Percentiles rank a stretch among this genome's conserved stretches.
These are phyloP conservation scores for Gossypium schwendimanii DNA, from an alignment of 441 rosid species.

Conservation along the genomic window DNA sequence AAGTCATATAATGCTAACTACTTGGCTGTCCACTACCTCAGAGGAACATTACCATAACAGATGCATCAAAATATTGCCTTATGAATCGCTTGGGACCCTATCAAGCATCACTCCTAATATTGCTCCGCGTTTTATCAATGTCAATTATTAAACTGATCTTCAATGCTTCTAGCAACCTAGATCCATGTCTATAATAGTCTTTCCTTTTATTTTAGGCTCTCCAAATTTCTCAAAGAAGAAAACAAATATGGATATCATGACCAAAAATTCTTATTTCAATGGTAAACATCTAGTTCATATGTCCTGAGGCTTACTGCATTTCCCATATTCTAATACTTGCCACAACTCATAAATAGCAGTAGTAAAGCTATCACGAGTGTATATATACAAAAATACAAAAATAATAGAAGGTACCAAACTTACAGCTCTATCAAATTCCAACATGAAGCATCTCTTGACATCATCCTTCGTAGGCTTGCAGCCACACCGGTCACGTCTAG, in stretches of 20 bases:
- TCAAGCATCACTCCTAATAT: not conserved
- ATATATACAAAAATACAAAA: not conserved
- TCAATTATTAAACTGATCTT: not conserved
- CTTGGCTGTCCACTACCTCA: not conserved
- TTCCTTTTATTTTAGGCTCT: not conserved
- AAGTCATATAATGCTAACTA: not conserved
- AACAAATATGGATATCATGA: not conserved
- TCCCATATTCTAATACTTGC: not conserved
- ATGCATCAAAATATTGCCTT: not conserved
- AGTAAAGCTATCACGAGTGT: not conserved
- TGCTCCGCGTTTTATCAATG: not conserved
- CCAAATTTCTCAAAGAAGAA: not conserved
- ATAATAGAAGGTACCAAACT: constrained; percentile 23
- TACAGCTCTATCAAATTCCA: constrained; percentile 75
- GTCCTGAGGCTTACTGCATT: not conserved
- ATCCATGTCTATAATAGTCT: not conserved
- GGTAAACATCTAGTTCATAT: not conserved
- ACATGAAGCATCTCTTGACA: constrained; percentile 75
- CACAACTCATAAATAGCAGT: not conserved
- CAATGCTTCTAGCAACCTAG: not conserved
- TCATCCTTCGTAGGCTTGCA: constrained; percentile 81
- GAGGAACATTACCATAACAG: not conserved
- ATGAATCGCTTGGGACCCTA: not conserved
- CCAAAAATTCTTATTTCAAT: not conserved
- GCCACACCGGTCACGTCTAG: constrained; percentile 71